Evolutionary conservation across 2,329 filamentous ascomycete genomes (phyloP).

Genomic region (Stemphylium vesicarium): DNA sequence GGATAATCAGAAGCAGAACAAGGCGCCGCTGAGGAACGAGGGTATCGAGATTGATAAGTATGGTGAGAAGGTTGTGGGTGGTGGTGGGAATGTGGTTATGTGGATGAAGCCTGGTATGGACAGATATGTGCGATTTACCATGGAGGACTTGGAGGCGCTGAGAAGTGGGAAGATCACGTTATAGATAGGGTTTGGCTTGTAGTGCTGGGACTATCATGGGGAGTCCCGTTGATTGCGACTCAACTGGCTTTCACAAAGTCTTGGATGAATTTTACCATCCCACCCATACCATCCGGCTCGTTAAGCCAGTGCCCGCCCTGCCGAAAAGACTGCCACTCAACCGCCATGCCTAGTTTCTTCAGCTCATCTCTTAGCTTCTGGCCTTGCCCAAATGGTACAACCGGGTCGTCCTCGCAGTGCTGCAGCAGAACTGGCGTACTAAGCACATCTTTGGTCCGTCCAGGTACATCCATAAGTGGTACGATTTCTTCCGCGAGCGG

Average conservation of each 20-base stretch:
- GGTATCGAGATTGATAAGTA: constrained; percentile 63
- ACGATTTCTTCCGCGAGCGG: constrained; percentile 18
- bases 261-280: constrained; percentile 43
- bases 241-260: neutral
- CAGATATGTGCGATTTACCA: constrained; percentile 32
- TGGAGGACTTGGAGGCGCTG: constrained; percentile 25
- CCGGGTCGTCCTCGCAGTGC: constrained; percentile 51
- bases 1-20: constrained; percentile 82
- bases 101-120: constrained; percentile 36
- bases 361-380: constrained; percentile 46
- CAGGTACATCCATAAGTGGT: neutral
- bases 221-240: neutral
- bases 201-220: no score
- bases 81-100: constrained; percentile 33
- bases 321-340: constrained; percentile 51
- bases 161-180: constrained; percentile 25
- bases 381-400: constrained; percentile 50
- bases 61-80: constrained; percentile 34
- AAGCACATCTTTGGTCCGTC: neutral
- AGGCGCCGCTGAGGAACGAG: constrained; percentile 69
- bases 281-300: constrained; percentile 57
- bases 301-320: constrained; percentile 56
- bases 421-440: constrained; percentile 54
- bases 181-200: neutral
- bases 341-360: constrained; percentile 42